A percentile compares a stretch with the other conserved stretches of the same genome.
Evolutionary conservation across 148 eudicot genomes (phyloP).

Genomic region (Camellia japonica): DNA sequence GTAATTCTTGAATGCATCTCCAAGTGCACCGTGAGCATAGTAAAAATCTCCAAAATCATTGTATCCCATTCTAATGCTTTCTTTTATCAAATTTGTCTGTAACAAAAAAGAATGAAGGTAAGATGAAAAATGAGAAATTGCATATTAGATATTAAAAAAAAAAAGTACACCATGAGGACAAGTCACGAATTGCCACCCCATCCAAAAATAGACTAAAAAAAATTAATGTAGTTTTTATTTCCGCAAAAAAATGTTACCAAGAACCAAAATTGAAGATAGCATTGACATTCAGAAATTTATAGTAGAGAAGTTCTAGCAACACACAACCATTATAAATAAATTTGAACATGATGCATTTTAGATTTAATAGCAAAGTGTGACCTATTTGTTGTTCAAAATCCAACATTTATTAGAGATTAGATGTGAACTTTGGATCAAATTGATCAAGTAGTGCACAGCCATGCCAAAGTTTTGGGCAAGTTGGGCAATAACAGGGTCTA

Average conservation of each 20-base stretch:
- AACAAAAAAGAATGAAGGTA: constrained; percentile 11
- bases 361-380: background rate
- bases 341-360: background rate
- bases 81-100: constrained; percentile 97
- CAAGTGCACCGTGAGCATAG: constrained; percentile 81
- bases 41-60: constrained; percentile 93
- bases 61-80: constrained; percentile 98
- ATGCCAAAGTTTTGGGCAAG: background rate
- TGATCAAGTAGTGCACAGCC: background rate
- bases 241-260: background rate
- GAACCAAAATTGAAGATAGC: background rate
- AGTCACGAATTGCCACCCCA: background rate
- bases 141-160: background rate
- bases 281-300: background rate
- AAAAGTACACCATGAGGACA: background rate
- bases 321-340: background rate
- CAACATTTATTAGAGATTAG: background rate
- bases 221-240: background rate
- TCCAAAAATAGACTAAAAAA: too few relatives aligned
- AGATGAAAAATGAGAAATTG: background rate
- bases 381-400: too few relatives aligned
- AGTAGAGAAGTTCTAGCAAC: background rate
- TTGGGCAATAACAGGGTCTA: too few relatives aligned
- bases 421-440: background rate
- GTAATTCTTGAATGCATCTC: constrained; percentile 89